A percentile compares a stretch with the other conserved stretches of the same genome.
Conservation (phyloP, 2,329 filamentous ascomycete species). For the Fusarium algeriense region DNA sequence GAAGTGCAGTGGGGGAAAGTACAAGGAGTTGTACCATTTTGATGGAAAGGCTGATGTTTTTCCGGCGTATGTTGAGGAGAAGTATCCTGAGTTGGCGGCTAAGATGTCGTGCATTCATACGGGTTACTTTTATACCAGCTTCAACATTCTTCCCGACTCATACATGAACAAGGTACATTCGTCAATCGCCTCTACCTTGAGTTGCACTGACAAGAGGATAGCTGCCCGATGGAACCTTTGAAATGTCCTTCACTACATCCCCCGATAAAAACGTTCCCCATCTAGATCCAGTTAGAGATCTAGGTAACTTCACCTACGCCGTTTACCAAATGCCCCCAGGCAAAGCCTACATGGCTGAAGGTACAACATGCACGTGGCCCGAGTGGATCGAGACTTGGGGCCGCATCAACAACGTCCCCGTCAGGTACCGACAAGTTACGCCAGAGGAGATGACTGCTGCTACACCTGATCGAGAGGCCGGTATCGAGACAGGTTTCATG, state of each 20-base stretch:
- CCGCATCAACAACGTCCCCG: slow-evolving; percentile 50
- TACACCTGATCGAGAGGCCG: slow-evolving; percentile 56
- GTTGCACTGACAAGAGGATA: slow-evolving; percentile 24
- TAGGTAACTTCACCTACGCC: slow-evolving; percentile 62
- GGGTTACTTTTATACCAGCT: slow-evolving; percentile 62
- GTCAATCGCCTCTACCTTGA: rapidly evolving
- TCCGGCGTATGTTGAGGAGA: slow-evolving; percentile 58
- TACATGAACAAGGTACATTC: slow-evolving; percentile 60
- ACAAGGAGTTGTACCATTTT: slow-evolving; percentile 64
- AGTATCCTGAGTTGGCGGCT: slow-evolving; percentile 57
- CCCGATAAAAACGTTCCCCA: slow-evolving; percentile 58
- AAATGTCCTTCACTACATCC: slow-evolving; percentile 61
- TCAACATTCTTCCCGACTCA: slow-evolving; percentile 58
- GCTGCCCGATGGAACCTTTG: slow-evolving; percentile 56
- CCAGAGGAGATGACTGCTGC: slow-evolving; percentile 56
- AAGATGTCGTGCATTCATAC: slow-evolving; percentile 67
- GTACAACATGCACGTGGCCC: slow-evolving; percentile 59
- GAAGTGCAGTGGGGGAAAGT: slow-evolving; percentile 60
- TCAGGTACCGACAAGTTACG: slow-evolving; percentile 56
- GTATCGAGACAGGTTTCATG: slow-evolving; percentile 61
- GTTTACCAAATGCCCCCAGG: slow-evolving; percentile 63
- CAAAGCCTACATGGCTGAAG: slow-evolving; percentile 62
- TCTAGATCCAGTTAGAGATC: slow-evolving; percentile 60
- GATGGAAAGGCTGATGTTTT: slow-evolving; percentile 66
- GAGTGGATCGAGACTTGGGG: slow-evolving; percentile 61